Evolutionary conservation across 2,329 filamentous ascomycete species (phyloP), one percentile per base, ranked within the genome.

Genomic region (Stagonosporopsis tanaceti): DNA sequence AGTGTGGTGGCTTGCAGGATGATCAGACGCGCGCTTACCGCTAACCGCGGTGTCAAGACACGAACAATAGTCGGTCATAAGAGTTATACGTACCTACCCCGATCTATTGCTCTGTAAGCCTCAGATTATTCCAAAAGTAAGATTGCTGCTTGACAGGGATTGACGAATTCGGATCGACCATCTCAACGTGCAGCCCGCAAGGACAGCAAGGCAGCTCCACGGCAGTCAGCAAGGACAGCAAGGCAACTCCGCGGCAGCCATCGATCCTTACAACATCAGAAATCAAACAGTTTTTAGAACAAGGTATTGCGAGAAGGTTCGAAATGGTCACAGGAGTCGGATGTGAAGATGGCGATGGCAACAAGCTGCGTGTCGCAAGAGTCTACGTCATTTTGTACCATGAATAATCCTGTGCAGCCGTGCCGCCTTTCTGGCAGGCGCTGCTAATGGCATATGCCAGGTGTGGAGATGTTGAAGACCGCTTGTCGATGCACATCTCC

Each of bases 1-100:
- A 24, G 34, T 57, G 45, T 57, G 54, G 50, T 57, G 54, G 54
- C 54, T 57, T 57, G 48, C 54, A 57, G 48, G 44, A 50, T 25
- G 22, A 17, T 27, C 54, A 57, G 54, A 28, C 54, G 54, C 54
- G 54, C 54, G 54, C 28, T 41, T 28, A 14, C 32, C 54, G 54
- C 48, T 37, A 48, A 44, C 48, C 54, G 34, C 28, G 25, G 12
- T 28, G 30, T 37, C 34, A 48, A 48, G 40, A 45, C 11, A 8
- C 44, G 14, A 24, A 22, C 27, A 20, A 20, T 42, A 41, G 39
- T 14, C 8, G 38, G 22, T 15, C 30, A 2, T 34, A 17, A 14
- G 42, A 39, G 37, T 44, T 30, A 37, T 11, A 11, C 12, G 17
- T 17, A 38, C 24, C n/a, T n/a, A 27, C 46, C 39, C 24, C 34